These are phyloP conservation scores for Murraya koenigii DNA, from an alignment of 345 rosid genomes.

Conservation along the genomic window DNA sequence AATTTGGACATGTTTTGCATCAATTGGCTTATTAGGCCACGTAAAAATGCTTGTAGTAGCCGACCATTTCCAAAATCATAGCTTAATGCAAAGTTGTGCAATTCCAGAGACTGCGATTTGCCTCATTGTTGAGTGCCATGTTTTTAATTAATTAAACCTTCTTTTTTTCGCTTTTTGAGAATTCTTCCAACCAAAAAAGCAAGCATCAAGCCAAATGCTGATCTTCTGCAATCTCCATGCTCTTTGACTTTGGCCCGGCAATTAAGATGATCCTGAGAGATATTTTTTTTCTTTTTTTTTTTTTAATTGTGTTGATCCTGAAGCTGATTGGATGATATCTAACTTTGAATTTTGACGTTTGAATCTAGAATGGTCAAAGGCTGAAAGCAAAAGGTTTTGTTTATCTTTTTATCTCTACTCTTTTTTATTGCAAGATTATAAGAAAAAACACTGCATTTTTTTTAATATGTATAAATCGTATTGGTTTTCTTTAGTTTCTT, in stretches of 20 bases:
- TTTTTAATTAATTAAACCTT: neutral
- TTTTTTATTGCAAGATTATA: too few relatives aligned
- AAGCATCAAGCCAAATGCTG: neutral
- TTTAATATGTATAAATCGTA: too few relatives aligned
- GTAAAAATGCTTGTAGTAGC: neutral
- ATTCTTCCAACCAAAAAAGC: constrained; percentile 25
- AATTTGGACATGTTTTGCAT: neutral
- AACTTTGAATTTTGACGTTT: constrained; percentile 4
- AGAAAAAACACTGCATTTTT: too few relatives aligned
- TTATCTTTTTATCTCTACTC: too few relatives aligned
- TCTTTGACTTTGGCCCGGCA: constrained; percentile 3
- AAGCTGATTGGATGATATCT: constrained; percentile 9
- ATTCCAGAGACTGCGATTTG: constrained; percentile 9
- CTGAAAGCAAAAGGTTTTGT: neutral
- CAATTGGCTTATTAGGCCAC: constrained; percentile 10
- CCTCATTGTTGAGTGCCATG: neutral
- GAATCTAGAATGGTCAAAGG: constrained; percentile 6
- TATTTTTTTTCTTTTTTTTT: neutral
- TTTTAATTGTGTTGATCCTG: neutral
- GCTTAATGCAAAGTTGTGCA: neutral
- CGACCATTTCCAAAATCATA: neutral
- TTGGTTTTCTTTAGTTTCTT: too few relatives aligned
- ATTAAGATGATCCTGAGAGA: neutral
- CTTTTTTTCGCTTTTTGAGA: neutral
- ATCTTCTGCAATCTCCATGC: neutral